Evolutionary conservation across 2,329 filamentous ascomycete genomes (phyloP), one percentile per base, ranked within the genome.

Genomic region (Fusarium nodosum): DNA sequence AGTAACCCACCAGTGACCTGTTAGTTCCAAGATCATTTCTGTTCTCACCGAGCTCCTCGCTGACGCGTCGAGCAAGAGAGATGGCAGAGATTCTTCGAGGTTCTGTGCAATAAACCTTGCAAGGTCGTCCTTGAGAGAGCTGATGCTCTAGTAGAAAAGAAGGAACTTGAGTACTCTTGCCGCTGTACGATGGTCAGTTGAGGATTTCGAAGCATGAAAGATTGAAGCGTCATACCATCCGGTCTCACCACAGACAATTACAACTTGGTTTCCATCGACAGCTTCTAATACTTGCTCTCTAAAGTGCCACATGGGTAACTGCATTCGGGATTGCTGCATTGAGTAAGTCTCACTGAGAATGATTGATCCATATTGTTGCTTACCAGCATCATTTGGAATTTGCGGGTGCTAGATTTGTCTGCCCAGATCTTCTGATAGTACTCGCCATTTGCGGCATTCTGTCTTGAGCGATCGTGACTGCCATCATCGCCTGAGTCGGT

Each of bases 101-200:
- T 77, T 99, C 94, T 0, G 96, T 97, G 77, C 96, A 97, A 77
- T 95, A 98, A 13, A 99, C 90, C 75, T 97, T 97, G 81, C 94
- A 98, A 7, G 88, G 83, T 68, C 89, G 91, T 7, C 94, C 95
- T 66, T 91, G 87, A 5, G 89, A 87, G 51, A 99, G 86, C 75
- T 97, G 91, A 74, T 97, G 89, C 78, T 99, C 96, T 10, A 99
- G 84, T 56, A 99, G 88, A 76, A 97, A 98, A 1, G 94, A 91
- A 7, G 96, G 96, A n/a, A 97, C 91, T 75, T 99, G 96, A 0
- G 96, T 99, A 79, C 94, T 97, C 83, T 99, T 99, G 69, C 96
- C 96, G 77, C 90, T 85, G 52, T 68, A 15, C 33, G 58, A 42
- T 12, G 16, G 54, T 78, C 52, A 82, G 72, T 44, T 7, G n/a